Conservation (phyloP, 768 basidiomycete genomes). For the Termitomyces eurrhizus region DNA sequence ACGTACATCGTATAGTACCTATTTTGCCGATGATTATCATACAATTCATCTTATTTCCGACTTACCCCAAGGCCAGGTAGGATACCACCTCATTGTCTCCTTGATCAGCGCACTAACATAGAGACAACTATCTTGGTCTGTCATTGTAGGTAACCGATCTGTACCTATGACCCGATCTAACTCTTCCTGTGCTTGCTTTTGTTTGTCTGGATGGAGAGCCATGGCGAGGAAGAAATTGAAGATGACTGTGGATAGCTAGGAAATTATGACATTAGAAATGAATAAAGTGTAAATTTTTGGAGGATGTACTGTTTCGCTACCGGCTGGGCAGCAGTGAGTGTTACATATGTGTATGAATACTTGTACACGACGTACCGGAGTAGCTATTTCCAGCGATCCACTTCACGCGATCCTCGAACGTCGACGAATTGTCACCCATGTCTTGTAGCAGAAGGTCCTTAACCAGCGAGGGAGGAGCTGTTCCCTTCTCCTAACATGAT, state of each 20-base stretch:
- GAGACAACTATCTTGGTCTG: neutral
- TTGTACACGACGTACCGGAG: neutral
- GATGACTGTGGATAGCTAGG: neutral
- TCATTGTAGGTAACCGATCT: neutral
- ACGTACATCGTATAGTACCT: neutral
- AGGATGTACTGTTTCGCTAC: neutral
- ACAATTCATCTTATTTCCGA: neutral
- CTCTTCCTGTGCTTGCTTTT: neutral
- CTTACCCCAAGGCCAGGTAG: neutral
- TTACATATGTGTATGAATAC: neutral
- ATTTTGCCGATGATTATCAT: neutral
- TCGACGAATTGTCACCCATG: neutral
- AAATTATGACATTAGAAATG: neutral
- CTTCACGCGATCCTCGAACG: neutral
- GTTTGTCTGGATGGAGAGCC: neutral
- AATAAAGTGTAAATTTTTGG: neutral
- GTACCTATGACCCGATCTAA: neutral
- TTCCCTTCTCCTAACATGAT: neutral
- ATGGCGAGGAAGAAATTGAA: neutral
- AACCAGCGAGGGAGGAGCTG: neutral
- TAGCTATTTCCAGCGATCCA: neutral
- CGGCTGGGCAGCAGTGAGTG: neutral
- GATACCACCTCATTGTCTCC: neutral
- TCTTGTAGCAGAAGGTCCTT: neutral
- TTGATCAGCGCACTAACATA: neutral